Evolutionary conservation across 139 green algal species (phyloP).

Genomic region (Choricystis sp.): DNA sequence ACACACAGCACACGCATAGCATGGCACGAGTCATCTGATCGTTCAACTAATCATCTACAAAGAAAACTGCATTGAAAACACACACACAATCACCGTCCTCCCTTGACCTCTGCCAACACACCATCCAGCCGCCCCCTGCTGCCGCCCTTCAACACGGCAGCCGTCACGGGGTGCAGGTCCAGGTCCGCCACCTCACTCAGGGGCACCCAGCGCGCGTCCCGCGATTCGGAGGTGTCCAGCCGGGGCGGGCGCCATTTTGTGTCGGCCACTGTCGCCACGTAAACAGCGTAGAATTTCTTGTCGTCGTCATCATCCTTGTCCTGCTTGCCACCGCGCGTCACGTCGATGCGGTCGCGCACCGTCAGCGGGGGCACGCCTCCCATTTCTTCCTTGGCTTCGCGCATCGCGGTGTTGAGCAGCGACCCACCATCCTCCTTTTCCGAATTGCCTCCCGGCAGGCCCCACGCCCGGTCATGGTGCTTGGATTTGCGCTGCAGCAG

Average conservation of each 20-base stretch:
- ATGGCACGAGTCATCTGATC: too few species aligned
- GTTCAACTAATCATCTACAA: too few species aligned
- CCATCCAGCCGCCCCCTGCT: not conserved
- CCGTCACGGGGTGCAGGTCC: not conserved
- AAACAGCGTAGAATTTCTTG: not conserved
- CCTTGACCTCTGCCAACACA: not conserved
- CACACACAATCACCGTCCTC: too few species aligned
- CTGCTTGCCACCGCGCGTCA: not conserved
- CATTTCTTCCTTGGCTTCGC: conserved; percentile 20
- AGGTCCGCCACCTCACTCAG: not conserved
- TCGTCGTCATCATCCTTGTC: not conserved
- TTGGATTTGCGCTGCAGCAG: conserved; percentile 29
- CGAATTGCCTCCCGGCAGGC: conserved; percentile 42
- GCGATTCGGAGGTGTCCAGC: not conserved
- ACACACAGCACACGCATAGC: too few species aligned
- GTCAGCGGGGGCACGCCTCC: conserved; percentile 4
- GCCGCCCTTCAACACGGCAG: not conserved
- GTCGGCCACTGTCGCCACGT: not conserved
- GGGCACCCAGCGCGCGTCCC: not conserved
- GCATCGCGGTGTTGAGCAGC: conserved; percentile 26
- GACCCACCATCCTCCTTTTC: conserved; percentile 22
- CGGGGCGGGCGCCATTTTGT: too few species aligned
- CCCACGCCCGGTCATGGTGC: conserved; percentile 38
- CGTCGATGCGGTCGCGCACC: not conserved
- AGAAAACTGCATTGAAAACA: too few species aligned